Evolutionary conservation across 352 stramenopile genomes (phyloP), one percentile per base, ranked within the genome.

Genomic region (Globisporangium alternatum): DNA sequence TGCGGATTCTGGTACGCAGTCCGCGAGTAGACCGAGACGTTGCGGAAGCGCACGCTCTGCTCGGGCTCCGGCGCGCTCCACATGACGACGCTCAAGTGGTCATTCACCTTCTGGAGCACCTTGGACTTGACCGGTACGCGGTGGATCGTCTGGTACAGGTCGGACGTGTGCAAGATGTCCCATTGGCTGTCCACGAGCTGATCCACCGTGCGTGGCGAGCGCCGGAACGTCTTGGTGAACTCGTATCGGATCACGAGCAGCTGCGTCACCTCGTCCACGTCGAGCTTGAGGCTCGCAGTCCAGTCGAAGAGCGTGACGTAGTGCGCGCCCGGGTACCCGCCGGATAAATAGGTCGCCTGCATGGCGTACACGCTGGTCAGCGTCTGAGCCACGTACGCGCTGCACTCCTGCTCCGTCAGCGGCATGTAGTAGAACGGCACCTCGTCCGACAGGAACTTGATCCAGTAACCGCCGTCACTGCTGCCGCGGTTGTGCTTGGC

Each of bases 401-500:
- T 59, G 44, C 75, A 62, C 21, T 78, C 68, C 43, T 72, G 52
- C 52, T 75, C 72, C 21, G 63, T 56, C 22, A 81, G 69, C 17
- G 71, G 68, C 19, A 75, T 53, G 52, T 67, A 81, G 66, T 78
- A 72, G 58, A 81, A 81, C 7, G 66, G 75, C 22, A 62, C 58
- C 35, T 72, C 74, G 8, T 60, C 69, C 19, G 49, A 9, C 1
- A 55, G 28, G 19, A 55, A 63, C 22, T 55, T 17, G 33, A 63
- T n/a, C 43, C 45, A 63, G 17, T 19, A 30, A 3, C 57, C 57
- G 4, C 1, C 2, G 8, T n/a, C 28, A 17, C n/a, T 35, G 3
- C 15, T 6, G n/a, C 54, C n/a, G 19, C 19, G 21, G 35, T 21
- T 39, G 54, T 22, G 10, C 2, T 60, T 37, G 7, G 8, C n/a